Evolutionary conservation across 2,329 filamentous ascomycete species (phyloP).

Genomic region (Cytospora piceae): DNA sequence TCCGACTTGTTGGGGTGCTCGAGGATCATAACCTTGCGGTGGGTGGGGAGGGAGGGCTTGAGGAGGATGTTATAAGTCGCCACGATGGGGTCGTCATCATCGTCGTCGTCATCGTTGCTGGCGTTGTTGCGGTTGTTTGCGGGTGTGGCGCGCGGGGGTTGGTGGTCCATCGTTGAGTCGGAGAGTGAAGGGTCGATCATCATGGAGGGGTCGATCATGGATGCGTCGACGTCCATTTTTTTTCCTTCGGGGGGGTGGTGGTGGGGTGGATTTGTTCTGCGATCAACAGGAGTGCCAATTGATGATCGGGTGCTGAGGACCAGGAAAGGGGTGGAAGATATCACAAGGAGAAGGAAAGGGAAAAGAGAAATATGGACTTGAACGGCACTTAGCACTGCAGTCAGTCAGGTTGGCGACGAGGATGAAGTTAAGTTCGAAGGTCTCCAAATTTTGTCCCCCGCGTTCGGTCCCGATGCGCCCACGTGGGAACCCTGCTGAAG

Average conservation of each 20-base stretch:
- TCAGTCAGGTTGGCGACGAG: constrained; percentile 13
- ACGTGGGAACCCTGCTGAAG: not conserved
- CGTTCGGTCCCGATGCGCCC: constrained; percentile 17
- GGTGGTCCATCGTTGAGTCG: constrained; percentile 14
- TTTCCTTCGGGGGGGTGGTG: not conserved
- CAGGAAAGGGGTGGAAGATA: not conserved
- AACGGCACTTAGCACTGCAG: not conserved
- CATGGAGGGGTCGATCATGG: constrained; percentile 25
- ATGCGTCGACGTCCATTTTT: constrained; percentile 25
- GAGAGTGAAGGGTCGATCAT: constrained; percentile 29
- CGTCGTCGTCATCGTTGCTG: constrained; percentile 9
- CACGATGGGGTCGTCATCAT: constrained; percentile 68
- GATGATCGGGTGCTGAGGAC: not conserved
- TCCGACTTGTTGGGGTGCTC: constrained; percentile 83
- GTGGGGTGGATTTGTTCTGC: too few species aligned
- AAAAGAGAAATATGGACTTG: not conserved
- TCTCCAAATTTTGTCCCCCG: constrained; percentile 21
- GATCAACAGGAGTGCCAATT: not conserved
- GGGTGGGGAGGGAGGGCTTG: constrained; percentile 68
- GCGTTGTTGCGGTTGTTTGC: not conserved
- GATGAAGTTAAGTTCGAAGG: not conserved
- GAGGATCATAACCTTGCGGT: constrained; percentile 75
- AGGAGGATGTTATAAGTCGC: constrained; percentile 84
- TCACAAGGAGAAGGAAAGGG: not conserved
- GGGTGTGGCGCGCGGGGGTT: not conserved